phyloP scores from a whole-genome alignment of 306 rosid species.

The Trifolium dubium region DNA sequence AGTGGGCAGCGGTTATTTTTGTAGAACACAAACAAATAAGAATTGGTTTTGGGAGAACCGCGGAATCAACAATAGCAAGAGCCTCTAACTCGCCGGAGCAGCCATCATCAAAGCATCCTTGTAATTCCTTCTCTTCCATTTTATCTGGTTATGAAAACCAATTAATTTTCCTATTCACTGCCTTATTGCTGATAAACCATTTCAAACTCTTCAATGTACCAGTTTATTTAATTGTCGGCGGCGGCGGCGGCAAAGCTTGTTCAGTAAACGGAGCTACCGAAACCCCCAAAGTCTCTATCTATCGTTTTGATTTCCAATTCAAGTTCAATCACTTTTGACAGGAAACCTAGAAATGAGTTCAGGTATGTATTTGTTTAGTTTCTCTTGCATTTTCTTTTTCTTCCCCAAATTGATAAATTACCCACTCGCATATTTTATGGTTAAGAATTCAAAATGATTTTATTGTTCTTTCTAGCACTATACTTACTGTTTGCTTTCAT shows the following conservation, averaged over 20 bases:
- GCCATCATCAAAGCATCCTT: neutral
- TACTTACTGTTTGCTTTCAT: neutral
- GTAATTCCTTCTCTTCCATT: neutral
- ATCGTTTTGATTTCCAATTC: neutral
- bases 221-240: neutral
- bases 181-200: neutral
- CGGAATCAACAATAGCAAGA: too few relatives aligned
- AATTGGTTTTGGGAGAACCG: too few relatives aligned
- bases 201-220: neutral
- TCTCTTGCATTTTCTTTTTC: neutral
- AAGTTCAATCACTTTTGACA: neutral
- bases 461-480: too few relatives aligned
- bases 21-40: too few relatives aligned
- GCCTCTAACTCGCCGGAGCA: neutral
- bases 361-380: conserved; percentile 53
- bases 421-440: neutral
- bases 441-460: neutral
- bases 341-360: conserved; percentile 54
- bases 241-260: neutral
- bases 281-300: neutral
- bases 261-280: neutral
- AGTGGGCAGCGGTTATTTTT: too few relatives aligned
- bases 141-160: neutral
- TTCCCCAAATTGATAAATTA: too few relatives aligned
- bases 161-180: too few relatives aligned